phyloP scores from a whole-genome alignment of 345 rosid genomes.

The Aethionema arabicum region DNA sequence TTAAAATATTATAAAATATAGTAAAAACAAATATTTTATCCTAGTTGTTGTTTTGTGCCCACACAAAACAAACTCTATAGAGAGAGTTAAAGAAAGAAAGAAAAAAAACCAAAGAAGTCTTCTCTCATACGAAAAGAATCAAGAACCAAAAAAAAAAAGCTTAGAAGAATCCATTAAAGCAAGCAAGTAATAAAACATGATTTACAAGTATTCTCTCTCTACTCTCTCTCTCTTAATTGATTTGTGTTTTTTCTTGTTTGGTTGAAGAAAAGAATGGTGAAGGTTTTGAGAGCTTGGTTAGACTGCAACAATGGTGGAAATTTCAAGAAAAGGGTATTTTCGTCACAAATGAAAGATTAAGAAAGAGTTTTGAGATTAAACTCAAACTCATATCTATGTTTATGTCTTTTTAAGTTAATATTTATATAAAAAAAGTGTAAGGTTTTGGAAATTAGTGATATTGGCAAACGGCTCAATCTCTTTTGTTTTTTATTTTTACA shows the following conservation, averaged over 20 bases:
- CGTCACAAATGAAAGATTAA: too few relatives aligned
- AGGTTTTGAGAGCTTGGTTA: too few relatives aligned
- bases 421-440: conserved; percentile 5
- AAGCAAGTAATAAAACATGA: conserved; percentile 1
- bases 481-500: neutral
- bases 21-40: neutral
- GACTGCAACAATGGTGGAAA: too few relatives aligned
- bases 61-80: conserved; percentile 3
- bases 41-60: conserved; percentile 21
- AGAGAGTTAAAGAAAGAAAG: neutral
- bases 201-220: conserved; percentile 9
- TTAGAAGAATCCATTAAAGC: conserved; percentile 28
- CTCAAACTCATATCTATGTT: too few relatives aligned
- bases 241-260: too few relatives aligned
- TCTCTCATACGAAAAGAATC: conserved; percentile 35
- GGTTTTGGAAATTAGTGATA: conserved; percentile 31
- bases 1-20: neutral
- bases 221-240: conserved; percentile 7
- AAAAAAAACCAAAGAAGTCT: conserved; percentile 14
- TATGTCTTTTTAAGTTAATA: neutral
- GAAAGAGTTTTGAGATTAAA: too few relatives aligned
- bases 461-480: conserved; percentile 39
- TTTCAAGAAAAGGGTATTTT: too few relatives aligned
- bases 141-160: conserved; percentile 22
- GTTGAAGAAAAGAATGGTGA: too few relatives aligned